Evolutionary conservation across 306 rosid genomes (phyloP), one percentile per base, ranked within the genome.

Genomic region (Lithocarpus polystachyus): DNA sequence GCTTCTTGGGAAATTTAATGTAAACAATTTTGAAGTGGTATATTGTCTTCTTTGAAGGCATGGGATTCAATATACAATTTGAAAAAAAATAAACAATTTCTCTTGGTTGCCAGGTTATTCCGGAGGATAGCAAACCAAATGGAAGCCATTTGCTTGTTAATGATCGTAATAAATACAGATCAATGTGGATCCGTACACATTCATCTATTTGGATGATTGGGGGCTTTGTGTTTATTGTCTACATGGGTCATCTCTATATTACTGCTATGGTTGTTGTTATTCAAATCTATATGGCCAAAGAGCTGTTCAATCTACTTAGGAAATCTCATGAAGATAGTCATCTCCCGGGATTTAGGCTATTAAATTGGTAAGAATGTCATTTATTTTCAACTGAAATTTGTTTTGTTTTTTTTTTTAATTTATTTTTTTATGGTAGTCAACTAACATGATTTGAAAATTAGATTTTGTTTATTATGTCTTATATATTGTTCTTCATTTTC

Each of bases 131-230:
- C 82, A 93, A 89, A 89, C 77, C 89, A 72, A 93, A 93, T 79
- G 98, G 93, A 68, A 67, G 77, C 59, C 54, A 67, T 82, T 88
- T 96, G 76, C 98, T 95, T 85, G 97, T 90, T 79, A 12, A 95
- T 81, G 99, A 96, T 75, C 80, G 81, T 74, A 89, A 90, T 88
- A 96, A 96, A 83, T 96, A 96, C 88, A 91, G 84, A 85, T 87
- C 98, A 24, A 93, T 96, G 98, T 83, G 73, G 88, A 88, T 91
- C 78, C 96, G 99, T 59, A 89, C 98, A 53, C 88, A 88, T 81
- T 96, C 99, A 59, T 82, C 98, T 8, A 18, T 93, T 61, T 96
- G 99, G 99, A 96, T 96, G 99, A 96, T 96, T 79, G 99, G 94
- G 73, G 97, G 99, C 48, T 93, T 93, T 91, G 96, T 65, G 5